Base-by-base conservation (phyloP, 257 asterid genomes). In the Lantana camara region DNA sequence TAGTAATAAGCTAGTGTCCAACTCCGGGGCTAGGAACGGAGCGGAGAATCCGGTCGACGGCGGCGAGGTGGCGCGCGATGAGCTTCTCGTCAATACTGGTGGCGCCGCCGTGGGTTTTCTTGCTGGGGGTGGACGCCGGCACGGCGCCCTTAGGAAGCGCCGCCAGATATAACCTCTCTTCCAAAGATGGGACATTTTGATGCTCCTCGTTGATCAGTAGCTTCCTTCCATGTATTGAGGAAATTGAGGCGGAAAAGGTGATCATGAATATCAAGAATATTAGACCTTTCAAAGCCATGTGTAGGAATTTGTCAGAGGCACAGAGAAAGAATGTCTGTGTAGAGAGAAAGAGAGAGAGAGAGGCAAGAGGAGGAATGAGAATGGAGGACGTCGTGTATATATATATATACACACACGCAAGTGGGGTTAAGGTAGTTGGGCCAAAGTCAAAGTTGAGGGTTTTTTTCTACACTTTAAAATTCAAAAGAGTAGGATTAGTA, bases 1-100 rank as follows among this genome's bases (percentile, higher is more conserved):
- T 27, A 5, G 32, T 2, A 27, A 27, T 6, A 27, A 14, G 69
- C 74, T 75, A 85, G 70, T 85, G 73, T 63, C 92, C 92, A 1
- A 62, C 77, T 49, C 85, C 86, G 57, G 92, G 92, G 59, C 89
- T 80, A 5, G 92, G 92, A 20, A 80, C 85, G 9, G 89, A 82
- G 22, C 81, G 71, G 71, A 82, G 85, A 57, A 75, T 77, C 68
- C 89, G 75, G 21, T 68, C 80, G 16, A 70, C 16, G 60, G 73
- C 80, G 22, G 79, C 56, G 24, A 85, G 83, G 79, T 80, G 85
- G 67, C 83, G 77, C 55, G 73, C 64, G 52, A 82, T 29, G 59
- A 73, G 80, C 79, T 85, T 78, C 22, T 78, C 69, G 14, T 77
- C 78, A 14, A 54, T 57, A 1, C 9, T 35, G 57, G 40, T 35